Evolutionary conservation across 257 asterid species (phyloP).

Genomic region (Anisodus tanguticus): DNA sequence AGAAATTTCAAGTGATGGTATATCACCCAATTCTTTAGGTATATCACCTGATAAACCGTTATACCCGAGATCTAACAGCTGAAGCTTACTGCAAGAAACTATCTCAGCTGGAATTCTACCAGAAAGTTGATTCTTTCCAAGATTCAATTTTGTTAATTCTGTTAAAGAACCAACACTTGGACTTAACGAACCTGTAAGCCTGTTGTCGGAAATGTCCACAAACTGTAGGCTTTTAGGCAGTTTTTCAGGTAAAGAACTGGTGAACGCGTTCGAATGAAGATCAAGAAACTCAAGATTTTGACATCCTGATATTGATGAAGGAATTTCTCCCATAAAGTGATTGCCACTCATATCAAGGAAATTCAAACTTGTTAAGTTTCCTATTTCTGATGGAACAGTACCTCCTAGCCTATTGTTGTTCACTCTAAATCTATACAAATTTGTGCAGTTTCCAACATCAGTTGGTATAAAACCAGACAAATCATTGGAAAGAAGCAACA

Average conservation of each 20-base stretch:
- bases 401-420: constrained; percentile 74
- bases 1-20: constrained; percentile 87
- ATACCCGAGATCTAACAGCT: constrained; percentile 77
- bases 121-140: constrained; percentile 70
- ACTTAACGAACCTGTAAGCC: constrained; percentile 60
- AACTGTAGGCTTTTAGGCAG: constrained; percentile 77
- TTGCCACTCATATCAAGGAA: constrained; percentile 82
- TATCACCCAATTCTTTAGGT: constrained; percentile 71
- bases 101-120: constrained; percentile 78
- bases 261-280: constrained; percentile 72
- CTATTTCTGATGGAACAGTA: constrained; percentile 85
- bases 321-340: constrained; percentile 67
- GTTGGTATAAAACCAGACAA: constrained; percentile 85
- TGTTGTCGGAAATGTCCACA: constrained; percentile 78
- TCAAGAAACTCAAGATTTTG: constrained; percentile 87
- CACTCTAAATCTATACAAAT: constrained; percentile 79
- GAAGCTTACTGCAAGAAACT: constrained; percentile 71
- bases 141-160: constrained; percentile 73
- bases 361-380: constrained; percentile 62
- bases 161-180: constrained; percentile 62
- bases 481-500: constrained; percentile 72
- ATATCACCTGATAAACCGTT: constrained; percentile 73
- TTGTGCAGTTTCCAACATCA: constrained; percentile 83
- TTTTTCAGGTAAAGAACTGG: constrained; percentile 68
- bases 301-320: constrained; percentile 68